Evolutionary conservation across 352 stramenopile genomes (phyloP), one percentile per base, ranked within the genome.

Genomic region (Pythium scleroteichum): DNA sequence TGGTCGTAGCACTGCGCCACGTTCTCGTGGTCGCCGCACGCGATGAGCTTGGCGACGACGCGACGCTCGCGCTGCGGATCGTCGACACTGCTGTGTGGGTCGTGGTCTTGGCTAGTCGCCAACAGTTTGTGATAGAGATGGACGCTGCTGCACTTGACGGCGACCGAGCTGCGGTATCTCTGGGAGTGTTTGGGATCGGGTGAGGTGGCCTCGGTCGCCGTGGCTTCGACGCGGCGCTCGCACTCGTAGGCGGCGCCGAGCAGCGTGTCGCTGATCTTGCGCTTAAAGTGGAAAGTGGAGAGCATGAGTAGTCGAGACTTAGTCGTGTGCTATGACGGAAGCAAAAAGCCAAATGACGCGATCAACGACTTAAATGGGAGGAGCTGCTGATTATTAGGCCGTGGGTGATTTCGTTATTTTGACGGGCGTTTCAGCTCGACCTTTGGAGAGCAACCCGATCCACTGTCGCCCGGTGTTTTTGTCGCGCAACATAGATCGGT

Each of bases 211-310:
- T 10, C 5, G 22, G 3, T 12, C 29, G 7, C 12, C 10, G 45
- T 22, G 24, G 29, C 29, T 10, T 14, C 23, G 26, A 22, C 13
- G 24, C 26, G 13, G 45, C 55, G 29, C 29, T 35, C 29, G 29
- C 29, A 63, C 29, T 63, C 55, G 55, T 63, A 63, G 8, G 45
- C 41, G 38, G 57, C 57, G 23, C 57, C 57, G 4, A 64, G 27
- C 35, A 64, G 35, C 38, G 57, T 64, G 39, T 64, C 57, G 39
- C 57, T 58, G 39, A 64, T 64, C 48, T 64, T 64, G 46, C 57
- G 57, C 8, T 58, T 33, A 38, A 64, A 52, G 1, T 17, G 29
- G 39, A 58, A 58, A 5, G 5, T 35, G 26, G 47, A 39, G 29
- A 58, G 32, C 57, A 64, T 64, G 22, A 38, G 29, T 35, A 35